Evolutionary conservation across 805 yeast species (phyloP), one percentile per base, ranked within the genome.

Genomic region (Wickerhamiella allomyrinae): DNA sequence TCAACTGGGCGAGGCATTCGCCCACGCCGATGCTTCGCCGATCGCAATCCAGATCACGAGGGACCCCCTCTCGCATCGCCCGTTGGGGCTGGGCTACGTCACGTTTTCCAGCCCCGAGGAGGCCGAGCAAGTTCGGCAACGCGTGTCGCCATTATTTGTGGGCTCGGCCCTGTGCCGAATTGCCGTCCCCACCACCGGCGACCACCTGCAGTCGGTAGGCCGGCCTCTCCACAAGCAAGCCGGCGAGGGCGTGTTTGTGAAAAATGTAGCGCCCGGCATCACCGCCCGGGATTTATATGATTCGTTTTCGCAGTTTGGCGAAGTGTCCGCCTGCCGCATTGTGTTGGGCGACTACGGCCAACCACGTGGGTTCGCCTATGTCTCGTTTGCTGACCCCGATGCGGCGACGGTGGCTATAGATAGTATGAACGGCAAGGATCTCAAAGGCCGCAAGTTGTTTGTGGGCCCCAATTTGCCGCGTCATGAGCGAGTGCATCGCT

Each of bases 191-290:
- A 14, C 5, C 19, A 34, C 25, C 22, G 38, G 14, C 8, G 20
- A 17, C 21, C 49, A 48, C 7, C 41, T 40, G 6, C 17, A 6
- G 7, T 11, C 31, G 15, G 8, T 7, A 36, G 36, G 15, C 23
- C 24, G 38, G 29, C 50, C 51, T 3, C 43, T 43, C n/a, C 46
- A 44, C 39, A 47, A 31, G 29, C 34, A 10, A n/a, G 35, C 29
- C 13, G 49, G 51, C 31, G 39, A 43, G 5, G 54, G 54, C 29
- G 43, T 87, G 49, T 87, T 80, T 66, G 81, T 81, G 56, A 87
- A 86, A 70, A 83, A 87, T 75, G 70, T 87, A 55, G 76, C 73
- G 53, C 51, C 70, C 35, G 85, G 76, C 49, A 75, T 74, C 62
- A 59, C 79, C 42, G 58, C 52, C 13, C 45, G 52, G 39, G 46